Percentiles rank a stretch among this genome's conserved stretches.
Conservation (phyloP, 2,329 filamentous ascomycete genomes). For the Didymella keratinophila region DNA sequence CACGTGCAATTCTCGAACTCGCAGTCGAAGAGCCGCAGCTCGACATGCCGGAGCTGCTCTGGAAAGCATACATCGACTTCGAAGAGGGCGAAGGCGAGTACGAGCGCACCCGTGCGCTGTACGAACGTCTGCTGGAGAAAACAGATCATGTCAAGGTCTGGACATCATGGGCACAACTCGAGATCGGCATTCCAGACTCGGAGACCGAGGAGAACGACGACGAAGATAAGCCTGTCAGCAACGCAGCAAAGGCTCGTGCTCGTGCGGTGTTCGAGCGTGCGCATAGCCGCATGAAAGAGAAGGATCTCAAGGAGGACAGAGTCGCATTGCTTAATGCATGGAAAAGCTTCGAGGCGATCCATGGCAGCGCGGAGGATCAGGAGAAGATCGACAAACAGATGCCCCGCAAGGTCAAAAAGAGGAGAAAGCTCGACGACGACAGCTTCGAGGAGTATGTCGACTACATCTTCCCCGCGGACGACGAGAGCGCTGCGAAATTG, state of each 20-base stretch:
- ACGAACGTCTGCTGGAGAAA: conserved; percentile 90
- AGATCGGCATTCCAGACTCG: conserved; percentile 88
- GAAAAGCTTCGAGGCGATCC: conserved; percentile 88
- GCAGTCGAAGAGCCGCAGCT: conserved; percentile 82
- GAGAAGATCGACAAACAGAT: conserved; percentile 90
- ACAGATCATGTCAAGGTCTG: conserved; percentile 99
- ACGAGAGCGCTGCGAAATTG: conserved; percentile 83
- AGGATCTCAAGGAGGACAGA: conserved; percentile 91
- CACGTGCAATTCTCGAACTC: conserved; percentile 90
- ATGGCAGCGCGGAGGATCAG: conserved; percentile 77
- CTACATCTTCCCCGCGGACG: conserved; percentile 96
- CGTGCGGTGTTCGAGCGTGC: conserved; percentile 85
- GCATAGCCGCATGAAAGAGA: conserved; percentile 85
- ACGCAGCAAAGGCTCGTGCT: conserved; percentile 82
- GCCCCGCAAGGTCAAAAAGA: conserved; percentile 91
- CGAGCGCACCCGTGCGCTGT: conserved; percentile 79
- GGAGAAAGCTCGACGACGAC: conserved; percentile 89
- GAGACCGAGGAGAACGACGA: conserved; percentile 54
- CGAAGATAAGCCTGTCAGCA: conserved; percentile 71
- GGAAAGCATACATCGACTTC: conserved; percentile 99
- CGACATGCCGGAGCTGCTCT: conserved; percentile 97
- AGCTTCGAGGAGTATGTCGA: conserved; percentile 96
- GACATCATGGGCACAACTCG: conserved; percentile 98
- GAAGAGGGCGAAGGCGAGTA: conserved; percentile 96
- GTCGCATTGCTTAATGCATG: conserved; percentile 90